Conservation (phyloP, 257 asterid species). For the Thymus quinquecostatus region DNA sequence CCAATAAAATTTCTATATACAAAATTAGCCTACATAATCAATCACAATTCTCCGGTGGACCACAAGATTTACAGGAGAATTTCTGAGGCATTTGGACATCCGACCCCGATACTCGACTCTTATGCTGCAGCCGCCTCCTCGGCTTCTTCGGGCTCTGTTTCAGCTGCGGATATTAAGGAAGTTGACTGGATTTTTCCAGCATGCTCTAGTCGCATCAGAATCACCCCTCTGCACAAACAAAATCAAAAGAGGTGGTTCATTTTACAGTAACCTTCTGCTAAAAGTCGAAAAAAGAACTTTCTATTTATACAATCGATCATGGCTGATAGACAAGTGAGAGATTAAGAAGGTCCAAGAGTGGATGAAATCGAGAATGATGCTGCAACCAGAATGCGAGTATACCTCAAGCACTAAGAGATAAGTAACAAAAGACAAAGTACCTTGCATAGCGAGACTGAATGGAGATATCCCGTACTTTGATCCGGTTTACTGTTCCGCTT, state of each 20-base stretch:
- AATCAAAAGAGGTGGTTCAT: background rate
- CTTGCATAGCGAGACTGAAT: conserved; percentile 95
- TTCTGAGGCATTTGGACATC: background rate
- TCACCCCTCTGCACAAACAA: conserved; percentile 71
- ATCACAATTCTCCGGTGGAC: background rate
- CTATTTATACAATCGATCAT: too few species aligned
- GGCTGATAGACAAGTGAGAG: too few species aligned
- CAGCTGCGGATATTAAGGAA: conserved; percentile 80
- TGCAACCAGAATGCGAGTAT: background rate
- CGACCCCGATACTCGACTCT: background rate
- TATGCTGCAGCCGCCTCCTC: conserved; percentile 48
- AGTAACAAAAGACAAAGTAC: conserved; percentile 38
- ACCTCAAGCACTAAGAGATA: conserved; percentile 3
- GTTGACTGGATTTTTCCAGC: conserved; percentile 94
- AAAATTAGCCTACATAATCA: background rate
- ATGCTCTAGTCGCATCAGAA: conserved; percentile 93
- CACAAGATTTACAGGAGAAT: conserved; percentile 3
- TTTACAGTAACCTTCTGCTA: too few species aligned
- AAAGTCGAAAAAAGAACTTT: background rate
- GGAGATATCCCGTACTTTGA: conserved; percentile 91
- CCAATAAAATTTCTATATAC: background rate
- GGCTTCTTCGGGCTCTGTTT: conserved; percentile 55
- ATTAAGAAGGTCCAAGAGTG: too few species aligned
- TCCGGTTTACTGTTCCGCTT: conserved; percentile 96
- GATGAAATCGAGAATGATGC: background rate